Conservation (phyloP, 345 rosid genomes). For the Eucalyptus cladocalyx region DNA sequence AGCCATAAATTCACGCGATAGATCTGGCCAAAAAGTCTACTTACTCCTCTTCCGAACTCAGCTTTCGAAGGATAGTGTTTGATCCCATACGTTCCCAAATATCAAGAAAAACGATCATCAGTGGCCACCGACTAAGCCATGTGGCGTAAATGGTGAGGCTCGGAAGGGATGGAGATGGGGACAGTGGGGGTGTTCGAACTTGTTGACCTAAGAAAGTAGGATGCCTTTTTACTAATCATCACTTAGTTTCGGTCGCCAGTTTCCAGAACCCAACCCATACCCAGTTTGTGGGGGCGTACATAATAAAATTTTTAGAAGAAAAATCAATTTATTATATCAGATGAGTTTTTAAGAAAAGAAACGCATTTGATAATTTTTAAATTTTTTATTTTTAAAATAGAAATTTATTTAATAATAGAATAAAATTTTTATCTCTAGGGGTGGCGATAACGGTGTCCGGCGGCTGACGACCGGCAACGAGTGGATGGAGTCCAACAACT, state of each 20-base stretch:
- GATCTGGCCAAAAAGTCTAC: no score
- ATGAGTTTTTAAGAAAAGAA: no score
- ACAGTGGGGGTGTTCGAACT: background rate
- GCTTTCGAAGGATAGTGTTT: background rate
- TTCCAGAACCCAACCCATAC: background rate
- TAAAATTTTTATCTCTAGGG: no score
- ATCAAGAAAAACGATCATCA: background rate
- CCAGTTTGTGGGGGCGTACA: background rate
- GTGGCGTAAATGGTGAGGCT: background rate
- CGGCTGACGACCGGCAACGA: accelerated
- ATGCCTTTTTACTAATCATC: background rate
- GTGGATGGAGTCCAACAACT: no score
- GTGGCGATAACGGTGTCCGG: accelerated
- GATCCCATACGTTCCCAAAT: background rate
- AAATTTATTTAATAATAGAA: no score
- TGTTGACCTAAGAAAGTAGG: background rate
- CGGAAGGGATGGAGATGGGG: background rate
- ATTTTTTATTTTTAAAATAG: no score
- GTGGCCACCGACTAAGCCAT: background rate
- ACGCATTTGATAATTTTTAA: accelerated
- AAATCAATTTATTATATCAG: no score
- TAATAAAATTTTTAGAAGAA: no score
- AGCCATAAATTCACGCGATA: no score
- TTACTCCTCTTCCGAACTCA: background rate
- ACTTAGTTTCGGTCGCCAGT: background rate